Percentiles rank a stretch among this genome's conserved stretches.
These are phyloP conservation scores for Paramecium primaurelia DNA, from an alignment of 73 alveolate species.

Conservation along the genomic window DNA sequence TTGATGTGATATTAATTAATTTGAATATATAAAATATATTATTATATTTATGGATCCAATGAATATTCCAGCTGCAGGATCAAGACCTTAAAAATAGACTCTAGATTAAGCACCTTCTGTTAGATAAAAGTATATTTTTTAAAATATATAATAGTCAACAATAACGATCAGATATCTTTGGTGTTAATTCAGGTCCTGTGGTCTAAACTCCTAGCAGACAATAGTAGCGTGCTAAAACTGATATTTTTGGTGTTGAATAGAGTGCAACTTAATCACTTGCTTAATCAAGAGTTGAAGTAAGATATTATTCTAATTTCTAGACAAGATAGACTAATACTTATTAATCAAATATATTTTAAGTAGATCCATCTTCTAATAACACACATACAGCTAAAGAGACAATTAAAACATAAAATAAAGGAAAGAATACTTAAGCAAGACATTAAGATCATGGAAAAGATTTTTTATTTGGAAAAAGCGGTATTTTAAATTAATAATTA, in stretches of 20 bases:
- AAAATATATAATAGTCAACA: background rate
- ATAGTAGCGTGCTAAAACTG: background rate
- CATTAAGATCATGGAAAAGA: constrained; percentile 35
- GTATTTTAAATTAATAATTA: background rate
- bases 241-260: background rate
- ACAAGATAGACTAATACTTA: background rate
- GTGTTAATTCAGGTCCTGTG: background rate
- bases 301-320: background rate
- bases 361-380: constrained; percentile 1
- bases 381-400: constrained; percentile 2
- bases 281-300: constrained; percentile 29
- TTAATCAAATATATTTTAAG: background rate
- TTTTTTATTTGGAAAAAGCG: constrained; percentile 15
- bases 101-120: constrained; percentile 9
- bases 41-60: background rate
- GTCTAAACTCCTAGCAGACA: background rate
- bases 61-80: constrained; percentile 36
- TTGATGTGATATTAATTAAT: background rate
- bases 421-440: background rate
- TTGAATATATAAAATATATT: background rate
- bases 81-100: constrained; percentile 7
- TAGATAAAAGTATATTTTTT: background rate
- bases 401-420: background rate
- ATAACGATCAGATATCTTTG: background rate
- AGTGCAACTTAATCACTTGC: background rate